Evolutionary conservation across 805 yeast genomes (phyloP), one percentile per base, ranked within the genome.

Genomic region (Ogataea corticis): DNA sequence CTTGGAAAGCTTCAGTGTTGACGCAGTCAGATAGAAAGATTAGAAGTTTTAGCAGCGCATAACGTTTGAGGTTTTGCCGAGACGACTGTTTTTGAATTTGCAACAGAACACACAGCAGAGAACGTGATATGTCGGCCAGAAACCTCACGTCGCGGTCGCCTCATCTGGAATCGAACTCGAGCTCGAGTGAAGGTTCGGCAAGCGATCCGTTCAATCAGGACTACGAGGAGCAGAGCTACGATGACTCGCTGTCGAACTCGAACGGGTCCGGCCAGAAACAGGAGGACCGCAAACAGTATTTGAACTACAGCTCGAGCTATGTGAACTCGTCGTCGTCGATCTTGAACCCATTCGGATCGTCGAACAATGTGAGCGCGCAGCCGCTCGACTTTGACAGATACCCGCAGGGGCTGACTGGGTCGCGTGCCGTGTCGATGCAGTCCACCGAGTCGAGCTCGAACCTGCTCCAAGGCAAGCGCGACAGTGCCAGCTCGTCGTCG

Each of bases 361-460:
- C 58, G 15, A 50, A 56, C 38, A 56, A 58, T 43, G 16, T 58
- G n/a, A 42, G 12, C 32, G 33, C 52, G 12, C 43, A 45, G 28
- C 43, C 87, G 3, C 70, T 79, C 1, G 85, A 77, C 44, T 83
- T 70, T 55, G 88, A 83, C 62, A 70, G 90, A 54, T 85, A 84
- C 57, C 91, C 92, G 4, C 72, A 79, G 19, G 70, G 80, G 50
- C 66, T 71, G 13, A 77, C 79, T 2, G 75, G 75, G 3, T 77
- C 84, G 13, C 70, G 86, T 51, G 79, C 78, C 3, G 75, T 77
- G 3, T 80, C 87, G 3, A 63, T 71, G 63, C 73, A 80, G 11
- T 71, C 75, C 0, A 48, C 66, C 3, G 72, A 62, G 33, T 69
- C 76, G 4, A 56, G 58, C 33, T 40, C 62, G 10, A 58, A 62